Conservation (phyloP, 1,139 yeast genomes). For the Scheffersomyces lignicola region DNA sequence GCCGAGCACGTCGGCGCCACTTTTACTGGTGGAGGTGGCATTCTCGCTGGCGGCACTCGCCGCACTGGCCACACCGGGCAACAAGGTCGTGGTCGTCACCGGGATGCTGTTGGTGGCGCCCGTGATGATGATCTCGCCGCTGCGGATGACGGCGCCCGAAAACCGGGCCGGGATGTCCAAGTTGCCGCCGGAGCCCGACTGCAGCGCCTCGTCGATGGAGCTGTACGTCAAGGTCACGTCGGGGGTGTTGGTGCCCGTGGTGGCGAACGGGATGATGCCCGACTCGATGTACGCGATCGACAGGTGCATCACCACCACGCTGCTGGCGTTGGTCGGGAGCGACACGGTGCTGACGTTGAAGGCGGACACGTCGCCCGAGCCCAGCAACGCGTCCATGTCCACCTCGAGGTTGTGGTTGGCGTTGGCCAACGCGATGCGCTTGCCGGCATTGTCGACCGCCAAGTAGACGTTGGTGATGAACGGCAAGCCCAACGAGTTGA, state of each 20-base stretch:
- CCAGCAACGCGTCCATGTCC: constrained; percentile 5
- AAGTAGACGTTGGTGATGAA: constrained; percentile 57
- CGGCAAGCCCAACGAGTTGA: constrained; percentile 59
- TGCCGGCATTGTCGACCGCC: constrained; percentile 67
- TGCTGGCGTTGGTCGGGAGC: too few species aligned
- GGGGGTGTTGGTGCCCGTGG: constrained; percentile 10
- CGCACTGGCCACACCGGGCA: constrained; percentile 15
- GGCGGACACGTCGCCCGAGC: background rate
- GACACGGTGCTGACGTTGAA: background rate
- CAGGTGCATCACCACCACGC: background rate
- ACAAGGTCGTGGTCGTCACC: constrained; percentile 5
- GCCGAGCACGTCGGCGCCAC: too few species aligned
- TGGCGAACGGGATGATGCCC: constrained; percentile 42
- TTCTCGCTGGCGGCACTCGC: constrained; percentile 17
- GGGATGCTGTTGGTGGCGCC: constrained; percentile 7
- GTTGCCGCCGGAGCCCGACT: constrained; percentile 13
- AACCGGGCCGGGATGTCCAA: constrained; percentile 36
- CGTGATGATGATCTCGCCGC: constrained; percentile 32
- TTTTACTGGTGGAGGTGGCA: constrained; percentile 3
- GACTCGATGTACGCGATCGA: constrained; percentile 30
- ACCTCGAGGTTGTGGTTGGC: constrained; percentile 16
- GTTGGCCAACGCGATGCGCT: constrained; percentile 50
- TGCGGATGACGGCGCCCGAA: constrained; percentile 31
- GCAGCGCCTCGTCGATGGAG: constrained; percentile 11
- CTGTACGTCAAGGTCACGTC: constrained; percentile 13